A percentile compares a stretch with the other conserved stretches of the same genome.
phyloP scores from a whole-genome alignment of 2,329 filamentous ascomycete genomes.

The Xylaria polymorpha region DNA sequence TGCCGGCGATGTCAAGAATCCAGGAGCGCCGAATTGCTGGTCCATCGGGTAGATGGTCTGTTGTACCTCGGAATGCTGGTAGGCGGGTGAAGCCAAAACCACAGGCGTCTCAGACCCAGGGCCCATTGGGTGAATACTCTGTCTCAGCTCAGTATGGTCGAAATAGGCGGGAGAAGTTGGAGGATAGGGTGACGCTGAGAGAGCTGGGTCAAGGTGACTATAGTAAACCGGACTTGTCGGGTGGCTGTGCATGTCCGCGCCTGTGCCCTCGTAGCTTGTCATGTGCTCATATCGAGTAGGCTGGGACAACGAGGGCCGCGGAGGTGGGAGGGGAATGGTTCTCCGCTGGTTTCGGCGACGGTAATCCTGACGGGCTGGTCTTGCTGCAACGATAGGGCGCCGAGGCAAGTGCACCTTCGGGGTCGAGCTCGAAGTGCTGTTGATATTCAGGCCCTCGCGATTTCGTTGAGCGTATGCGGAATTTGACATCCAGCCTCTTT shows the following conservation, averaged over 20 bases:
- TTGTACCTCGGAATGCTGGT: not conserved
- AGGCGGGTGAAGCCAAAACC: not conserved
- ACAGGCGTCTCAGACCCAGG: slow-evolving; percentile 12
- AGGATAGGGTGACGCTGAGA: not conserved
- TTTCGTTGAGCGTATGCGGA: slow-evolving; percentile 9
- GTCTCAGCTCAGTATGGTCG: slow-evolving; percentile 23
- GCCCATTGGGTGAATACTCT: slow-evolving; percentile 32
- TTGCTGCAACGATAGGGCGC: not conserved
- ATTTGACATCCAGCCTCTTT: slow-evolving; percentile 27
- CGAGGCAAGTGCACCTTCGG: not conserved
- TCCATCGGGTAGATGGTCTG: not conserved
- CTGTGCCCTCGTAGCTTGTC: not conserved
- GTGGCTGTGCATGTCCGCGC: not conserved
- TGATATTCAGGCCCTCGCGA: not conserved
- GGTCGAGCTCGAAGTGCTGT: not conserved
- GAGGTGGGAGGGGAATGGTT: not conserved
- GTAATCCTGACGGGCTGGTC: not conserved
- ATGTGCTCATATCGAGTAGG: not conserved
- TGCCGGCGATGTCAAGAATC: not conserved
- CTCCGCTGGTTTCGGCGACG: not conserved
- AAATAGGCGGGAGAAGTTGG: slow-evolving; percentile 13
- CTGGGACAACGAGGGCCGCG: not conserved
- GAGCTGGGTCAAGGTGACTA: not conserved
- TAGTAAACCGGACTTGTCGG: not conserved
- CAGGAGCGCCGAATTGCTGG: not conserved